Base-by-base conservation (phyloP, 108 stramenopile genomes). In the Nannochloropsis gaditana region DNA sequence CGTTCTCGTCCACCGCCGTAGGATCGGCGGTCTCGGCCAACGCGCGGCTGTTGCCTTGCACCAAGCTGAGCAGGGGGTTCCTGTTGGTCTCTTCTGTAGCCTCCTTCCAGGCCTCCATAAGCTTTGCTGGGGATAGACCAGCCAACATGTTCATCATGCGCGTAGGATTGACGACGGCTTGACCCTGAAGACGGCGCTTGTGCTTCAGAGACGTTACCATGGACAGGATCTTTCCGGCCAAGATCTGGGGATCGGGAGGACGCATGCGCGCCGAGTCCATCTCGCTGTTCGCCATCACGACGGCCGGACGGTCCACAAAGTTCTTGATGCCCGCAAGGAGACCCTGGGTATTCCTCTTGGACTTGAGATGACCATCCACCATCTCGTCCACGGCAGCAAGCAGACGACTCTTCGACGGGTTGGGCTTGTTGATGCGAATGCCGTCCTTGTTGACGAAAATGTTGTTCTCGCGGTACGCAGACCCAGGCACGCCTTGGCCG, bases 51-150 rank as follows among this genome's bases (percentile, higher is more conserved):
- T 2, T 73, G n/a, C 59, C 59, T 15, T n/a, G 59, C 15, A 8
- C 6, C 15, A n/a, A n/a, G 59, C 8, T 73, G 59, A n/a, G 15
- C 31, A 31, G 31, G 1, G 31, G 31, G 31, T 31, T 31, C 31
- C 31, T 31, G 47, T 50, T 50, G 8, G 59, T 73, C 6, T 73
- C 59, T 0, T 73, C 59, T n/a, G n/a, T 8, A n/a, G 59, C 59
- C 59, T 73, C 59, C n/a, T 73, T 15, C 59, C 59, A 73, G n/a
- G 59, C 59, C n/a, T 73, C n/a, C 59, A 73, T 73, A n/a, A 73
- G 5, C 59, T 15, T n/a, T 15, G 5, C 59, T 73, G 59, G 59
- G 19, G 59, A 73, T 2, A 73, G 59, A n/a, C 59, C 59, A 2
- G 15, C 19, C 19, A 73, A 73, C 59, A 73, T 73, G 59, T 73